These are phyloP conservation scores for Hymenoscyphus repandus DNA, from an alignment of 2,329 filamentous ascomycete species.

Conservation along the genomic window DNA sequence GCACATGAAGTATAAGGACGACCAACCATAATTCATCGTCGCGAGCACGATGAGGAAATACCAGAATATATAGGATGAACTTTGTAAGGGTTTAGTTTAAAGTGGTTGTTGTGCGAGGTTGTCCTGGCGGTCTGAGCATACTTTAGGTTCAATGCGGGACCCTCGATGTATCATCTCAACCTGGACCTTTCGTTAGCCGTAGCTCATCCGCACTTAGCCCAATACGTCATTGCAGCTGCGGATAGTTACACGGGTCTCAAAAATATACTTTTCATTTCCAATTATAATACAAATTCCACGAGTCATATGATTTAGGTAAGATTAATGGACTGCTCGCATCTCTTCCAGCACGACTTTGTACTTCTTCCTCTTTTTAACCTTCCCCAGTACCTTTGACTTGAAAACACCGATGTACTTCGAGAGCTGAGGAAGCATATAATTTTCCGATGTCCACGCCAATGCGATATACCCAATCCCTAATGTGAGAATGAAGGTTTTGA, in stretches of 20 bases:
- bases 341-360: constrained; percentile 78
- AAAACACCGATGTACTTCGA: constrained; percentile 61
- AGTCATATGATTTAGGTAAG: background rate
- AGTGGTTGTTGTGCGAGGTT: background rate
- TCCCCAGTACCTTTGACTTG: constrained; percentile 52
- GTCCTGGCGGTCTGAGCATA: background rate
- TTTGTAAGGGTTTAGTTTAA: background rate
- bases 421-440: constrained; percentile 61
- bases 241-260: background rate
- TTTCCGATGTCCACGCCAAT: constrained; percentile 67
- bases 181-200: constrained; percentile 17
- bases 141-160: constrained; percentile 3
- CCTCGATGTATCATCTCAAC: constrained; percentile 18
- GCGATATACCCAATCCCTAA: constrained; percentile 66
- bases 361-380: constrained; percentile 73
- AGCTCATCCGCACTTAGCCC: background rate
- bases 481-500: constrained; percentile 65
- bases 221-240: background rate
- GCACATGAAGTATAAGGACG: background rate
- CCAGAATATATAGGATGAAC: too few relatives aligned
- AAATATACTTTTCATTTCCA: background rate
- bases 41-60: background rate
- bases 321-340: constrained; percentile 40
- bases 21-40: constrained; percentile 28
- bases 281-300: background rate